A percentile compares a stretch with the other conserved stretches of the same genome.
Evolutionary conservation across 2,329 filamentous ascomycete genomes (phyloP).

Genomic region (Fusarium siculi): DNA sequence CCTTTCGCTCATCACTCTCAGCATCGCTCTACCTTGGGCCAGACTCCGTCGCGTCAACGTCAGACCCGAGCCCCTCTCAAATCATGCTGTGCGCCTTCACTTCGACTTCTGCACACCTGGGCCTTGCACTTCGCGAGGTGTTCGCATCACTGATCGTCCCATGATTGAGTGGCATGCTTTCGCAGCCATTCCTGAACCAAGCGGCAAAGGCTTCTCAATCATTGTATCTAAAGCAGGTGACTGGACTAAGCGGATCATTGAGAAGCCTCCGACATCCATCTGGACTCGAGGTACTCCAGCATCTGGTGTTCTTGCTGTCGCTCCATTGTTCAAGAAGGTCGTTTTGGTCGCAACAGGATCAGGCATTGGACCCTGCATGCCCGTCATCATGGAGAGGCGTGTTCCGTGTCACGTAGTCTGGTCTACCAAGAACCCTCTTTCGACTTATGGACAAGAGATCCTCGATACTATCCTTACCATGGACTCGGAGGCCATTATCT

Average conservation of each 20-base stretch:
- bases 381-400: constrained; percentile 28
- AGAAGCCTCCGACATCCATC: constrained; percentile 64
- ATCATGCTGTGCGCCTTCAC: constrained; percentile 75
- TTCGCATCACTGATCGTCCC: constrained; percentile 68
- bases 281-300: constrained; percentile 72
- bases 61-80: constrained; percentile 70
- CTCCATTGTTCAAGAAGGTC: constrained; percentile 33
- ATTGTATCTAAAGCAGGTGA: constrained; percentile 75
- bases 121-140: constrained; percentile 35
- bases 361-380: constrained; percentile 34
- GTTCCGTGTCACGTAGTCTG: constrained; percentile 34
- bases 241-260: constrained; percentile 72
- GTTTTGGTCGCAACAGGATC: constrained; percentile 35
- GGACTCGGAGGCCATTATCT: constrained; percentile 39
- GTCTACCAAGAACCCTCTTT: constrained; percentile 33
- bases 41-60: constrained; percentile 72
- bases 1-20: constrained; percentile 10
- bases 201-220: constrained; percentile 65
- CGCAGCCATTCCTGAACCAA: constrained; percentile 71
- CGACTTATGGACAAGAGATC: constrained; percentile 22
- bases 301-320: constrained; percentile 54
- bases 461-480: constrained; percentile 27
- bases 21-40: constrained; percentile 60
- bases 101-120: constrained; percentile 66
- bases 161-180: constrained; percentile 76